Conservation (phyloP, 1,284 basidiomycete species). For the Leccinum solheimii region DNA sequence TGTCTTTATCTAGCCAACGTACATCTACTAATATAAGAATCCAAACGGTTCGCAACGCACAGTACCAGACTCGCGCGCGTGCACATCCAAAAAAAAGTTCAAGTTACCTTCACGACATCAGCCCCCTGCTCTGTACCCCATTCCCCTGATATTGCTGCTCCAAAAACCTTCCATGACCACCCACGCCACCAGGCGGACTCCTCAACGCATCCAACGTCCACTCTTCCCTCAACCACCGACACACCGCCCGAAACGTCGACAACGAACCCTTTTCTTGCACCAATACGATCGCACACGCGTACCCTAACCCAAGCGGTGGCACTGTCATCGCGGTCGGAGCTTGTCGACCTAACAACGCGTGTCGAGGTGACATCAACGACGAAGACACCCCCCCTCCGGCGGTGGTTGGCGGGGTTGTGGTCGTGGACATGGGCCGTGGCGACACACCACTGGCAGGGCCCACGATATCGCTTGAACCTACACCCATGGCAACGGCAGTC, state of each 20-base stretch:
- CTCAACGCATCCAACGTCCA: conserved; percentile 50
- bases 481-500: neutral
- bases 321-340: neutral
- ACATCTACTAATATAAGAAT: neutral
- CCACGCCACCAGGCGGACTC: conserved; percentile 18
- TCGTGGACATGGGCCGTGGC: neutral
- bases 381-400: conserved; percentile 13
- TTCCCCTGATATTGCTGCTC: conserved; percentile 23
- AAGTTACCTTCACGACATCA: neutral
- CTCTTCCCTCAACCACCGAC: conserved; percentile 66
- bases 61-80: neutral
- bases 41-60: neutral
- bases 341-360: conserved; percentile 28
- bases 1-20: neutral
- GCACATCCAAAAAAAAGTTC: neutral
- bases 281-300: conserved; percentile 57
- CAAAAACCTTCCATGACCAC: conserved; percentile 17
- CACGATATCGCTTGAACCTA: conserved; percentile 1
- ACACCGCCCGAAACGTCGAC: conserved; percentile 77
- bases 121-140: neutral
- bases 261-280: conserved; percentile 88
- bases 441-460: neutral
- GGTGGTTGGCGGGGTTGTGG: conserved; percentile 11
- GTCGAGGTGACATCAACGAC: conserved; percentile 21
- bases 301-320: conserved; percentile 14